phyloP scores from a whole-genome alignment of 1,284 basidiomycete genomes.

The Lentinula novae-zelandiae region DNA sequence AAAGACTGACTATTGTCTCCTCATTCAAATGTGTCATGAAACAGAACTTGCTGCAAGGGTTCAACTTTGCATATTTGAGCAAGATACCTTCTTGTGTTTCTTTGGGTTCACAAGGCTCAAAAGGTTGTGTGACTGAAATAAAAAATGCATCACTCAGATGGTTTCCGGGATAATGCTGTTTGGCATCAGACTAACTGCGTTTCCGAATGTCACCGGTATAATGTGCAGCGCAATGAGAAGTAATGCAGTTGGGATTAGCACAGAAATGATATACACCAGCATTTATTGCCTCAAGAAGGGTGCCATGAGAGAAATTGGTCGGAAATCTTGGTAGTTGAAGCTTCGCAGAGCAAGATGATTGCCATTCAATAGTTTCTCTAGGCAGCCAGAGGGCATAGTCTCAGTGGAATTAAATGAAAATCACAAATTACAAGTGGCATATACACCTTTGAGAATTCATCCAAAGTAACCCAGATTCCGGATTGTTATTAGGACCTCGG shows the following conservation, averaged over 20 bases:
- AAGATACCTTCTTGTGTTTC: background rate
- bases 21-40: background rate
- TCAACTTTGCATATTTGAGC: background rate
- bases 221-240: background rate
- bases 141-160: background rate
- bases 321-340: background rate
- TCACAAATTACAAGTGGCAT: background rate
- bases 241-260: constrained; percentile 27
- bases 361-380: background rate
- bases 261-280: constrained; percentile 18
- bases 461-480: constrained; percentile 27
- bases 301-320: background rate
- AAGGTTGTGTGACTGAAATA: background rate
- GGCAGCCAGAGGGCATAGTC: background rate
- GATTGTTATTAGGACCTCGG: constrained; percentile 14
- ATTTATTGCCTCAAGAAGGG: background rate
- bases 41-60: background rate
- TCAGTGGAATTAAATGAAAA: background rate
- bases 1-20: background rate
- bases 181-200: background rate
- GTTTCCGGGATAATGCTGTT: too few relatives aligned
- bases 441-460: constrained; percentile 28
- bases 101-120: background rate
- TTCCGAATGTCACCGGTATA: background rate
- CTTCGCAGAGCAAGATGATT: background rate